Evolutionary conservation across 805 yeast genomes (phyloP).

Genomic region (Kluyveromyces wickerhamii): DNA sequence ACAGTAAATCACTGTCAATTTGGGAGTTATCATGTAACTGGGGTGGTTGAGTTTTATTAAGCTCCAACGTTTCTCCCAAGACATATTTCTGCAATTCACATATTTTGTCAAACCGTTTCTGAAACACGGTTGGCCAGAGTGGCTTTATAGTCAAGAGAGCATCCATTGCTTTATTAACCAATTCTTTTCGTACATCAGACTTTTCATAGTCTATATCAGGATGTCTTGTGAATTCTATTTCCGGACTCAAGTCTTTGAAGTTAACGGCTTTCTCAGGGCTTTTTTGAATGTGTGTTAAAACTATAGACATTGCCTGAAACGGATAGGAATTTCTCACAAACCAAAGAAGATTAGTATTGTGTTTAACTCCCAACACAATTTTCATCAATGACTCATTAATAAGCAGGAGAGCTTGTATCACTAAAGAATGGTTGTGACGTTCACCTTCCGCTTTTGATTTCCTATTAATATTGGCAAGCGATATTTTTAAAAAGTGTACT

Average conservation of each 20-base stretch:
- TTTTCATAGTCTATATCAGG: neutral
- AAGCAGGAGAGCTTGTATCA: slow-evolving; percentile 1
- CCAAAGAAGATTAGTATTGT: neutral
- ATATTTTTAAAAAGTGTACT: neutral
- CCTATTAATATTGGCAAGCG: neutral
- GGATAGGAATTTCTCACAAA: slow-evolving; percentile 2
- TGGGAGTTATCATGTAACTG: too few relatives aligned
- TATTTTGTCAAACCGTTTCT: neutral
- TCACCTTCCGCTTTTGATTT: neutral
- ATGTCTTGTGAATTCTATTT: neutral
- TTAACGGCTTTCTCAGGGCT: neutral
- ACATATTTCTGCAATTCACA: slow-evolving; percentile 3
- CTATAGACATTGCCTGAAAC: slow-evolving; percentile 2
- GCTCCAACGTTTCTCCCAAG: neutral
- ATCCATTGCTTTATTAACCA: neutral
- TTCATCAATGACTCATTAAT: slow-evolving; percentile 4
- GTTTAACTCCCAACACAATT: neutral
- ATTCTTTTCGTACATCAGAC: neutral
- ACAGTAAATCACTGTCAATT: too few relatives aligned
- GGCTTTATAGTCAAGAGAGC: neutral
- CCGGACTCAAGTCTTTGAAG: neutral
- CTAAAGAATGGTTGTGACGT: neutral
- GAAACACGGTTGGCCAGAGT: slow-evolving; percentile 1
- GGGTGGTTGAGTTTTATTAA: too few relatives aligned
- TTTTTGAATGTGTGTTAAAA: slow-evolving; percentile 2